Evolutionary conservation across 176 grass and related monocot genomes (phyloP).

Genomic region (Oryza rufipogon): DNA sequence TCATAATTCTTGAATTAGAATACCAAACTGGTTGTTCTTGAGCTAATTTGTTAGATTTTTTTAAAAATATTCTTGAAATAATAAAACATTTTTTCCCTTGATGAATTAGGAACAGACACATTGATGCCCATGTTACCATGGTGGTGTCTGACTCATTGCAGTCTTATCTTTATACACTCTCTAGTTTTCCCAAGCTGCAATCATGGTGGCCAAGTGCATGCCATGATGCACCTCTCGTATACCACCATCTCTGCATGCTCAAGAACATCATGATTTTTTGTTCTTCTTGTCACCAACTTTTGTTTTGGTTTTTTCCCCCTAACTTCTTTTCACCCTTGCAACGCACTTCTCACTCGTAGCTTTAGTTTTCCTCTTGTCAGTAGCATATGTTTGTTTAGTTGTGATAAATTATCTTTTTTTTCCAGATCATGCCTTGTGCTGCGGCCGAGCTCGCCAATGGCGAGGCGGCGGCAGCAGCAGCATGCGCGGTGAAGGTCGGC

Average conservation of each 20-base stretch:
- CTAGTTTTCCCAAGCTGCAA: slow-evolving; percentile 41
- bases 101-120: background rate
- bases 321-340: slow-evolving; percentile 26
- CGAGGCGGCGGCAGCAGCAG: slow-evolving; percentile 26
- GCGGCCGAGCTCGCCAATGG: slow-evolving; percentile 43
- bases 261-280: slow-evolving; percentile 37
- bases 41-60: too few species aligned
- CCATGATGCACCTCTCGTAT: slow-evolving; percentile 28
- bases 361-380: background rate
- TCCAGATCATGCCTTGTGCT: slow-evolving; percentile 58
- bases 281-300: slow-evolving; percentile 38
- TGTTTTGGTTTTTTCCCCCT: slow-evolving; percentile 11
- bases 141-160: slow-evolving; percentile 38
- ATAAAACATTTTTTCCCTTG: too few species aligned
- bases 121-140: slow-evolving; percentile 29
- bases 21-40: background rate
- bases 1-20: background rate
- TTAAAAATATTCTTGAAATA: too few species aligned
- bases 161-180: background rate
- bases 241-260: slow-evolving; percentile 19
- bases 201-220: slow-evolving; percentile 42
- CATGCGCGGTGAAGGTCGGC: slow-evolving; percentile 58
- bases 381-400: background rate
- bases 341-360: background rate
- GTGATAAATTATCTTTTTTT: background rate